Percentiles rank a stretch among this genome's conserved stretches.
These are phyloP conservation scores for Candolleomyces eurysporus DNA, from an alignment of 768 basidiomycete genomes.

Conservation along the genomic window DNA sequence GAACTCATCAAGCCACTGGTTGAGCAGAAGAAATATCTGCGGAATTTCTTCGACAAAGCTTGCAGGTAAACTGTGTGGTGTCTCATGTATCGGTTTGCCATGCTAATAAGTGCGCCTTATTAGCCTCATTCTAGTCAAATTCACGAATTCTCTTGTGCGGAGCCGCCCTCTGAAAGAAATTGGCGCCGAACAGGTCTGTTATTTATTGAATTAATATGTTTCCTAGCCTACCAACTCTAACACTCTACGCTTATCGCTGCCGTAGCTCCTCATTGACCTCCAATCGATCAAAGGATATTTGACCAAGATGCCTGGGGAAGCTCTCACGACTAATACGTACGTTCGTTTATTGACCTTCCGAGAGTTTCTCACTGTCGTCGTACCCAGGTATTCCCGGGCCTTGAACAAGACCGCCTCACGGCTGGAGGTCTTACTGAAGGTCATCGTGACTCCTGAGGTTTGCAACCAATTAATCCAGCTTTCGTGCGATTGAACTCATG, in stretches of 20 bases:
- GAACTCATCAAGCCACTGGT: conserved; percentile 77
- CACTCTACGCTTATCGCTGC: neutral
- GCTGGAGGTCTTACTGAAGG: conserved; percentile 91
- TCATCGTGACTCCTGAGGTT: conserved; percentile 83
- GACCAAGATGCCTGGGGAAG: conserved; percentile 78
- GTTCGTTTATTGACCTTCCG: conserved; percentile 11
- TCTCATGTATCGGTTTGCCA: neutral
- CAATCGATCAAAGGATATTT: conserved; percentile 84
- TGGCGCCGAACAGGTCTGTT: conserved; percentile 86
- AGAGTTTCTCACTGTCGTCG: conserved; percentile 3
- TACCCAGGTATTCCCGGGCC: conserved; percentile 72
- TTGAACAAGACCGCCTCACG: conserved; percentile 78
- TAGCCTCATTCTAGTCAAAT: conserved; percentile 70
- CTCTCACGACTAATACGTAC: conserved; percentile 53
- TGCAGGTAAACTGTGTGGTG: conserved; percentile 56
- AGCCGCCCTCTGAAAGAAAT: conserved; percentile 90
- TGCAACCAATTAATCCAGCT: neutral
- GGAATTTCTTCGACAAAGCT: conserved; percentile 92
- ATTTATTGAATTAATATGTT: neutral
- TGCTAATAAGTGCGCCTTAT: conserved; percentile 38
- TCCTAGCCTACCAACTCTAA: neutral
- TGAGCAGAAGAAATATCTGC: conserved; percentile 92
- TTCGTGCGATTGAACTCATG: neutral
- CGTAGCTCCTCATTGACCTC: conserved; percentile 76
- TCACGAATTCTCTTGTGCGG: conserved; percentile 86